Conservation (phyloP, 805 yeast genomes). For the Metschnikowia hibisci region DNA sequence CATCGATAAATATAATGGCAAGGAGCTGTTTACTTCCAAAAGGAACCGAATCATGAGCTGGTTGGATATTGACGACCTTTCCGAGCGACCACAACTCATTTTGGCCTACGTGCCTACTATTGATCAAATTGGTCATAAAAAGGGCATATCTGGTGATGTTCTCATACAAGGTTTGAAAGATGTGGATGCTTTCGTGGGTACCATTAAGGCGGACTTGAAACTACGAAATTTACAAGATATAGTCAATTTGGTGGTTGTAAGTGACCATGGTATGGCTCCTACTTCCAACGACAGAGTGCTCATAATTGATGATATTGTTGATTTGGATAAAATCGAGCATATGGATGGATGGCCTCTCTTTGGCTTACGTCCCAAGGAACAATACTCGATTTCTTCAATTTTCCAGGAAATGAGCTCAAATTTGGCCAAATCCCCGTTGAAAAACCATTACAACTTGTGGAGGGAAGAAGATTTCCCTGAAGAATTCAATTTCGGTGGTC, state of each 20-base stretch:
- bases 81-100: conserved; percentile 67
- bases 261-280: conserved; percentile 95
- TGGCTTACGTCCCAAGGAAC: conserved; percentile 60
- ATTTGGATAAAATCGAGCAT: conserved; percentile 51
- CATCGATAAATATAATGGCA: conserved; percentile 61
- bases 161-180: conserved; percentile 50
- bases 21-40: conserved; percentile 58
- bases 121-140: conserved; percentile 71
- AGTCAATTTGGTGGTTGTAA: conserved; percentile 72
- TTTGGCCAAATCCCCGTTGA: conserved; percentile 22
- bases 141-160: conserved; percentile 63
- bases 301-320: conserved; percentile 68
- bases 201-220: conserved; percentile 44
- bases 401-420: conserved; percentile 39
- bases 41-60: conserved; percentile 56
- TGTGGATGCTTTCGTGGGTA: conserved; percentile 63
- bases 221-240: conserved; percentile 57
- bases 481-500: conserved; percentile 55
- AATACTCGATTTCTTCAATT: conserved; percentile 41
- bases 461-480: conserved; percentile 50
- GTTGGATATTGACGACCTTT: conserved; percentile 54
- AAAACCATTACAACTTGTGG: conserved; percentile 45
- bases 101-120: conserved; percentile 77
- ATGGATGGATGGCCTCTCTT: conserved; percentile 84
- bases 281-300: conserved; percentile 67